Evolutionary conservation across 2,329 filamentous ascomycete genomes (phyloP), one percentile per base, ranked within the genome.

Genomic region (Chrysosporium keratinophilum): DNA sequence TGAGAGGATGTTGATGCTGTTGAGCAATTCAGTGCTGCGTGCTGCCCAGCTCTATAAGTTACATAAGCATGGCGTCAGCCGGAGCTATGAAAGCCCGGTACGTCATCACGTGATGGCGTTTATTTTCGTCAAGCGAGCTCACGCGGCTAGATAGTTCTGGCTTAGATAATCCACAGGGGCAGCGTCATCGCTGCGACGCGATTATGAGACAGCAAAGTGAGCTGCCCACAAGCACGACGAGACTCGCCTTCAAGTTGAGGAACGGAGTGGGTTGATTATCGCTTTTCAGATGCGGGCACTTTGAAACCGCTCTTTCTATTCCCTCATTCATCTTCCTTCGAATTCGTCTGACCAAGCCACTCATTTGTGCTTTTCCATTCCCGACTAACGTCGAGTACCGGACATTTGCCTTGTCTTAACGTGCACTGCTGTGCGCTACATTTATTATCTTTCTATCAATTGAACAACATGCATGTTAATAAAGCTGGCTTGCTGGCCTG

Each of bases 401-500:
- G 34, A n/a, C 20, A 3, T 5, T 42, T 35, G 7, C 39, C 37
- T 23, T 40, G 3, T 43, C 20, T 12, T 28, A 15, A 51, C 5
- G 6, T 19, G 41, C 49, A 19, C 33, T 37, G 5, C n/a, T 33
- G 42, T 17, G 33, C 41, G 12, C 33, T 44, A 11, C 31, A 9
- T 17, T 33, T 34, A 20, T 39, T 6, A 14, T 15, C 19, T 4
- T 14, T 39, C 15, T 1, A 33, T 33, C 19, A 12, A 23, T 7
- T 35, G 15, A 50, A 57, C 59, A 58, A 52, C 56, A 73, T 73
- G 71, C 69, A 67, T 64, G 61, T 63, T 47, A 60, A 63, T 20
- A 54, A 34, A 41, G 57, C 59, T 46, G 58, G 58, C 56, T 62
- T 64, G 48, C 43, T 65, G 58, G 57, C 63, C 59, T 63, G 62